Evolutionary conservation across 2,329 filamentous ascomycete species (phyloP).

Genomic region (Alternaria longipes): DNA sequence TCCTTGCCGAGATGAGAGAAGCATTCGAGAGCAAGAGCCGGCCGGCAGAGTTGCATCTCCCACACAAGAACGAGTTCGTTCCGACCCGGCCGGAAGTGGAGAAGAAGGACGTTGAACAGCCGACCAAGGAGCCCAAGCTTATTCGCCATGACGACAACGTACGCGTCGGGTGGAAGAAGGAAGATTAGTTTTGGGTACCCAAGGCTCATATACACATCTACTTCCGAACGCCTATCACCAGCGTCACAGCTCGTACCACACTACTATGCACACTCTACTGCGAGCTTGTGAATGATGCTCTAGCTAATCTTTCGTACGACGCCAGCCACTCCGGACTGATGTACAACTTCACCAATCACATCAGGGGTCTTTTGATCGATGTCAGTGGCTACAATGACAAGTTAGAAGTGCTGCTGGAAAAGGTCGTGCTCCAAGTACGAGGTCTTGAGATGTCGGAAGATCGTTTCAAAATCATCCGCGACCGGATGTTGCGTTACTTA

Average conservation of each 20-base stretch:
- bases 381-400: constrained; percentile 97
- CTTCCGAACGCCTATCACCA: constrained; percentile 80
- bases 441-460: constrained; percentile 86
- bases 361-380: constrained; percentile 77
- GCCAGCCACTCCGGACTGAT: constrained; percentile 90
- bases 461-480: constrained; percentile 90
- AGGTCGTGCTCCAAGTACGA: constrained; percentile 83
- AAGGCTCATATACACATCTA: constrained; percentile 88
- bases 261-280: constrained; percentile 83
- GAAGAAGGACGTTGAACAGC: constrained; percentile 85
- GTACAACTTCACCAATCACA: constrained; percentile 79
- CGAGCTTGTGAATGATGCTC: constrained; percentile 84
- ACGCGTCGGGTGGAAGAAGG: constrained; percentile 97
- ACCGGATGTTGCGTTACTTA: constrained; percentile 77
- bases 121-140: constrained; percentile 77
- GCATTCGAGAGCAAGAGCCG: constrained; percentile 70
- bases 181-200: constrained; percentile 97
- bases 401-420: constrained; percentile 86
- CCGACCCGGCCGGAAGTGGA: constrained; percentile 93
- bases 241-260: constrained; percentile 77
- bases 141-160: constrained; percentile 84
- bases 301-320: constrained; percentile 95
- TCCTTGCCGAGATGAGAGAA: constrained; percentile 74
- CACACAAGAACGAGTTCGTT: constrained; percentile 95
- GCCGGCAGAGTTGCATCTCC: constrained; percentile 79